These are phyloP conservation scores for Aspergillus pseudotamarii DNA, from an alignment of 2,329 filamentous ascomycete species.

Conservation along the genomic window DNA sequence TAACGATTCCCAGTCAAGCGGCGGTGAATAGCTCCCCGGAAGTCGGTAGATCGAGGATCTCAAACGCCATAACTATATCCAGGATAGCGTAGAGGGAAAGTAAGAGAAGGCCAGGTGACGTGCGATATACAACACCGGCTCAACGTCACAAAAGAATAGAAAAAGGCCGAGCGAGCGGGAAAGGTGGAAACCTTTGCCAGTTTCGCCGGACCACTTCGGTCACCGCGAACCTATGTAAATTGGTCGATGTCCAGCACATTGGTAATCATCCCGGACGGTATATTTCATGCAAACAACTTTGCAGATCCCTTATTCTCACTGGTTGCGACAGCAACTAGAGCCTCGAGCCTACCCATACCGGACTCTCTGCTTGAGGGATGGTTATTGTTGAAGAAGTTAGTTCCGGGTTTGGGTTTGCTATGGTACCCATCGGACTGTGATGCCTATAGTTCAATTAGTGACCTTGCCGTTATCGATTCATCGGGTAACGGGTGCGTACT, in stretches of 20 bases:
- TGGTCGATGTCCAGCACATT: background rate
- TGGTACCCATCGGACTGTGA: conserved; percentile 35
- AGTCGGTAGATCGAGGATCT: conserved; percentile 20
- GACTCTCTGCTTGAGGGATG: conserved; percentile 32
- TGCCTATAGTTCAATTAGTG: conserved; percentile 37
- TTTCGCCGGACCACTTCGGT: background rate
- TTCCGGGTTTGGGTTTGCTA: conserved; percentile 30
- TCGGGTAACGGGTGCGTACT: conserved; percentile 39
- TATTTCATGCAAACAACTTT: conserved; percentile 34
- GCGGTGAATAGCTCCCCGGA: conserved; percentile 20
- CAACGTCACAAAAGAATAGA: conserved; percentile 13
- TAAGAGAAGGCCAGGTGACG: conserved; percentile 18
- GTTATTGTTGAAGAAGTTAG: conserved; percentile 27
- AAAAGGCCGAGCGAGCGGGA: conserved; percentile 1
- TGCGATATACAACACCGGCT: conserved; percentile 21
- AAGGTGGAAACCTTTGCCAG: background rate
- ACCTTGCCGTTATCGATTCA: conserved; percentile 28
- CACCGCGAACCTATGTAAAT: background rate
- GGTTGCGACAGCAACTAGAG: conserved; percentile 54
- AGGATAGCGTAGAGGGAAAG: conserved; percentile 14
- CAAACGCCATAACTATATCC: conserved; percentile 20
- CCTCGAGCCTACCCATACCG: conserved; percentile 53
- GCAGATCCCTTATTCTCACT: conserved; percentile 46
- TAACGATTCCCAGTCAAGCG: conserved; percentile 27
- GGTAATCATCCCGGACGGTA: background rate